phyloP scores from a whole-genome alignment of 208 protist species.

The Acanthamoeba triangularis region DNA sequence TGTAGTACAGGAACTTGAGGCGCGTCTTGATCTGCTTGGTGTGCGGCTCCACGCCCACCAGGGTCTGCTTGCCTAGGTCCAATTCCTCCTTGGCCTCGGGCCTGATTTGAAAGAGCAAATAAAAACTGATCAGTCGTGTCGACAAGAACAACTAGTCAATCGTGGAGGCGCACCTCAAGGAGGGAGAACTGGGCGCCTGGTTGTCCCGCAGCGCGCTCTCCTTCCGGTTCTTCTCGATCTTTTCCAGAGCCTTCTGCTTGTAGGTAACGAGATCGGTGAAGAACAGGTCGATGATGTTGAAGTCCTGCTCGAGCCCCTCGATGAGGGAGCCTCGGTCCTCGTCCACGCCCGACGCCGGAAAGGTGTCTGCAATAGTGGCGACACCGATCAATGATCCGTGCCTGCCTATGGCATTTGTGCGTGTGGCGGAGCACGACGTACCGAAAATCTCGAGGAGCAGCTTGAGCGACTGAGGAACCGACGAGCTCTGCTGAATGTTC shows the following conservation, averaged over 20 bases:
- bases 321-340: neutral
- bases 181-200: neutral
- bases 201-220: neutral
- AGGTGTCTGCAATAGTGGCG: slow-evolving; percentile 26
- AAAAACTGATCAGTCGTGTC: neutral
- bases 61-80: slow-evolving; percentile 29
- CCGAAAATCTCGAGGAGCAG: slow-evolving; percentile 56
- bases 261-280: slow-evolving; percentile 1
- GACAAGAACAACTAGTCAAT: neutral
- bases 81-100: neutral
- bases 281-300: neutral
- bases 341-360: neutral
- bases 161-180: neutral
- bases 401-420: neutral
- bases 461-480: slow-evolving; percentile 63
- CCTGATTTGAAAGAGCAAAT: neutral
- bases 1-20: slow-evolving; percentile 56
- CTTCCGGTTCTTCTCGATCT: neutral
- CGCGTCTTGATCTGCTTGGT: slow-evolving; percentile 59
- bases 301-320: neutral
- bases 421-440: neutral
- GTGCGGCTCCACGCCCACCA: slow-evolving; percentile 68
- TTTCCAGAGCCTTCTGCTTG: neutral
- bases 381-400: neutral
- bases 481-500: slow-evolving; percentile 45